Evolutionary conservation across 495 filamentous ascomycete species (phyloP).

Genomic region (Hypoxylon perforatum): DNA sequence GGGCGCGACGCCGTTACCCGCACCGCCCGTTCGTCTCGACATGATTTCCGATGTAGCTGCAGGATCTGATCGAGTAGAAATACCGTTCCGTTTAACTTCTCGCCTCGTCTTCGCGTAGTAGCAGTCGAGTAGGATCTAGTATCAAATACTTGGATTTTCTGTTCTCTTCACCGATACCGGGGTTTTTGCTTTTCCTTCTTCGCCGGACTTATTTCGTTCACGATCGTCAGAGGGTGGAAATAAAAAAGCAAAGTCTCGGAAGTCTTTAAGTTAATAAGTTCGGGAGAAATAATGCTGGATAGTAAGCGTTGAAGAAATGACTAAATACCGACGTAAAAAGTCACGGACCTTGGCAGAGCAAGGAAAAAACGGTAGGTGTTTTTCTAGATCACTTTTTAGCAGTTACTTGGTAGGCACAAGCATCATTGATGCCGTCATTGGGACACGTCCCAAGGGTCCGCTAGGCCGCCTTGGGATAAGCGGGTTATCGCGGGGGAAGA

Average conservation of each 20-base stretch:
- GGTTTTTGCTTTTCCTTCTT: background rate
- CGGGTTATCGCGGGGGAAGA: background rate
- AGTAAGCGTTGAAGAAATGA: background rate
- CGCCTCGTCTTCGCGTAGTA: background rate
- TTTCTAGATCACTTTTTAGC: constrained; percentile 19
- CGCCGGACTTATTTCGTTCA: too few species aligned
- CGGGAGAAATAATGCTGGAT: too few species aligned
- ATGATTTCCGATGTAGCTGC: constrained; percentile 43
- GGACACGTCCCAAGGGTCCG: constrained; percentile 38
- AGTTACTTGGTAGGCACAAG: constrained; percentile 28
- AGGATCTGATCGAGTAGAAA: background rate
- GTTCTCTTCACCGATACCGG: background rate
- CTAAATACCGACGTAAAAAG: background rate
- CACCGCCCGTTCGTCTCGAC: constrained; percentile 61
- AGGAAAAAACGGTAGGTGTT: constrained; percentile 5
- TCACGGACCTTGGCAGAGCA: constrained; percentile 11
- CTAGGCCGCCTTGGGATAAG: constrained; percentile 31
- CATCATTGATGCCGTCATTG: constrained; percentile 44
- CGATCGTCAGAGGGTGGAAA: background rate
- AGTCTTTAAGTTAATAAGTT: background rate
- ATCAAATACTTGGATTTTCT: background rate
- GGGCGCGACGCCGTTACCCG: constrained; percentile 52
- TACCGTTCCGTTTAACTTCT: constrained; percentile 3
- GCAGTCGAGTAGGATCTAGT: background rate
- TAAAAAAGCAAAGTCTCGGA: too few species aligned